A percentile compares a stretch with the other conserved stretches of the same genome.
Evolutionary conservation across 495 filamentous ascomycete genomes (phyloP).

Genomic region (Aspergillus biplanus): DNA sequence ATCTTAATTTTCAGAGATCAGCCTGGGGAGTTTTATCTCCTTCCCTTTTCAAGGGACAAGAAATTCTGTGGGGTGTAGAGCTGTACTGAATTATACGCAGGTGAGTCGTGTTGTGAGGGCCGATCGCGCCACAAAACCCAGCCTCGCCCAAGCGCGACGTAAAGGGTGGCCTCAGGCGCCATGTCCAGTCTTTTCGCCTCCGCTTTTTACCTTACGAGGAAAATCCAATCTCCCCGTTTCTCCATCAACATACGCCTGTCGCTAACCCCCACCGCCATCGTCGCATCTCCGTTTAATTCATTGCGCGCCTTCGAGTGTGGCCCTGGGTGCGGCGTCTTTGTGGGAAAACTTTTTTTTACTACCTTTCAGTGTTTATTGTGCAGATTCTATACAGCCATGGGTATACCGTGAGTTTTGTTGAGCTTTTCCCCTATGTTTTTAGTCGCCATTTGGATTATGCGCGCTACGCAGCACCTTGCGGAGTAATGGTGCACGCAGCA

Average conservation of each 20-base stretch:
- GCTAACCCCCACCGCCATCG: conserved; percentile 23
- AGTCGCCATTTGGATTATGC: conserved; percentile 18
- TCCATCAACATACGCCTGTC: conserved; percentile 27
- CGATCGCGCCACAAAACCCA: conserved; percentile 20
- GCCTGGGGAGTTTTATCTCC: no score
- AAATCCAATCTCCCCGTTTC: conserved; percentile 29
- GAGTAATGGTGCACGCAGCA: conserved; percentile 17
- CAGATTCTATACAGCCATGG: conserved; percentile 58
- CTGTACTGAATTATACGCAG: conserved; percentile 20
- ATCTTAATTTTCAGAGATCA: no score
- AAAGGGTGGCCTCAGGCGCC: conserved; percentile 20
- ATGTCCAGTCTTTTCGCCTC: conserved; percentile 21
- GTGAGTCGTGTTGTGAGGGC: conserved; percentile 1
- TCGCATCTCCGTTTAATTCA: conserved; percentile 19
- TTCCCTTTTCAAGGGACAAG: not conserved
- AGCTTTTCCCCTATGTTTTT: conserved; percentile 22
- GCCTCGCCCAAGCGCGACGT: conserved; percentile 20
- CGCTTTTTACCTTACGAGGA: conserved; percentile 27
- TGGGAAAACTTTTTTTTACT: conserved; percentile 1
- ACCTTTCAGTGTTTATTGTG: conserved; percentile 20
- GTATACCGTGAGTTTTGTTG: conserved; percentile 71
- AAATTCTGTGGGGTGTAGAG: not conserved
- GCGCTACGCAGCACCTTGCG: conserved; percentile 32
- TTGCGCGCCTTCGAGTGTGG: conserved; percentile 19
- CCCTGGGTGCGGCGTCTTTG: conserved; percentile 13